Percentiles rank a stretch among this genome's conserved stretches.
These are phyloP conservation scores for Karstenula rhodostoma DNA, from an alignment of 2,329 filamentous ascomycete genomes.

Conservation along the genomic window DNA sequence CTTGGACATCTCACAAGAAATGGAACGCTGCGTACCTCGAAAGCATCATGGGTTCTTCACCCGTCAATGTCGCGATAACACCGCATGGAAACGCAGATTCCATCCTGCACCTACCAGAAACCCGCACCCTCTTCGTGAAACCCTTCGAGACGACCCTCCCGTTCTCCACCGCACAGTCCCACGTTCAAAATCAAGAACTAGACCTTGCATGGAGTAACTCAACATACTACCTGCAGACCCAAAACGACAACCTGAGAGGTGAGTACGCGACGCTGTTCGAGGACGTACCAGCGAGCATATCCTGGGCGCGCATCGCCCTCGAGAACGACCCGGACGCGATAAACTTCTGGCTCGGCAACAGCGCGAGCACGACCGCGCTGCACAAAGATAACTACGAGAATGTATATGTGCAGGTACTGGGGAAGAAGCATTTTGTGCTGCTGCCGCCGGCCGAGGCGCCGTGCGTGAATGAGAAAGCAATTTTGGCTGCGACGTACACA, in stretches of 20 bases:
- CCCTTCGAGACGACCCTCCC: conserved; percentile 72
- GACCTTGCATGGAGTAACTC: conserved; percentile 2
- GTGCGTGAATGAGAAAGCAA: conserved; percentile 70
- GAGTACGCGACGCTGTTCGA: conserved; percentile 72
- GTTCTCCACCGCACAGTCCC: conserved; percentile 69
- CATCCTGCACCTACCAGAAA: conserved; percentile 67
- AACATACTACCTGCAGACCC: conserved; percentile 74
- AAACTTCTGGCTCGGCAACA: conserved; percentile 83
- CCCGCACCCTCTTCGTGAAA: conserved; percentile 66
- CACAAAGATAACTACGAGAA: conserved; percentile 90
- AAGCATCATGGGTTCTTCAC: conserved; percentile 61
- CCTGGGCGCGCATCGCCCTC: conserved; percentile 77
- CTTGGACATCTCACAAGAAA: conserved; percentile 68
- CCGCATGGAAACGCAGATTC: conserved; percentile 69
- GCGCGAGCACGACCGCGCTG: conserved; percentile 71
- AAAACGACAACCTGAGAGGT: conserved; percentile 81
- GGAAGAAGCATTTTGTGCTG: conserved; percentile 77
- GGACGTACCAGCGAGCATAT: conserved; percentile 70
- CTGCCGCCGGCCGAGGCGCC: conserved; percentile 75
- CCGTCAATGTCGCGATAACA: conserved; percentile 81
- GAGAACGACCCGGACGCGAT: conserved; percentile 73
- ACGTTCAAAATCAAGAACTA: conserved; percentile 66
- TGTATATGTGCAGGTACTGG: conserved; percentile 78
- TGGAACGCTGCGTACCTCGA: conserved; percentile 72
- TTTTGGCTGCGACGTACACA: conserved; percentile 68